Percentiles rank a stretch among this genome's conserved stretches.
Conservation (phyloP, 1,139 yeast genomes). For the Lodderomyces metapsilosis region DNA sequence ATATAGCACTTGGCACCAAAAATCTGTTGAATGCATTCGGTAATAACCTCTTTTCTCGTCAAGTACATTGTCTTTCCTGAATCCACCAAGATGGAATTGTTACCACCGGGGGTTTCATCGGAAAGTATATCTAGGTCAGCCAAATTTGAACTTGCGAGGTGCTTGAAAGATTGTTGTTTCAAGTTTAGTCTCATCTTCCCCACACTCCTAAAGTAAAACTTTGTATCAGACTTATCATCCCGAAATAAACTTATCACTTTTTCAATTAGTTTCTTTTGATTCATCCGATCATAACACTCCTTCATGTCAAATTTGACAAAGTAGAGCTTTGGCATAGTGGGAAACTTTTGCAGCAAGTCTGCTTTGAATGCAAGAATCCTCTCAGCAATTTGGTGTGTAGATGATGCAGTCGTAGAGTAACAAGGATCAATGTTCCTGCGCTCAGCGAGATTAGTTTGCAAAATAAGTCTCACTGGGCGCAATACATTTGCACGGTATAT, state of each 20-base stretch:
- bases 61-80: constrained; percentile 25
- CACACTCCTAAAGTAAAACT: constrained; percentile 13
- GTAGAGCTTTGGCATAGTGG: constrained; percentile 38
- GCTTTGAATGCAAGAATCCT: constrained; percentile 18
- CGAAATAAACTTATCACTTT: constrained; percentile 26
- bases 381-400: constrained; percentile 27
- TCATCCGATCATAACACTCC: constrained; percentile 77
- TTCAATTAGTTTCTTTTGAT: constrained; percentile 45
- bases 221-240: constrained; percentile 20
- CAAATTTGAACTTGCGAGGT: constrained; percentile 11
- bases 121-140: constrained; percentile 9
- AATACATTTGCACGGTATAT: constrained; percentile 19
- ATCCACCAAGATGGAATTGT: constrained; percentile 20
- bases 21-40: constrained; percentile 25
- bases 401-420: constrained; percentile 18
- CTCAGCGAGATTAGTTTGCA: constrained; percentile 12
- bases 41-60: constrained; percentile 23
- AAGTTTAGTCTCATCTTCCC: constrained; percentile 8
- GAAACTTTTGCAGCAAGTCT: constrained; percentile 16
- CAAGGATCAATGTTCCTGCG: constrained; percentile 16
- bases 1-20: constrained; percentile 21
- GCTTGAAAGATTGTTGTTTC: constrained; percentile 9
- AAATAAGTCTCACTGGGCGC: constrained; percentile 23
- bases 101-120: not conserved
- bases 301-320: constrained; percentile 75